Percentiles rank a stretch among this genome's conserved stretches.
Conservation (phyloP, 441 rosid species). For the Mallotus repandus region DNA sequence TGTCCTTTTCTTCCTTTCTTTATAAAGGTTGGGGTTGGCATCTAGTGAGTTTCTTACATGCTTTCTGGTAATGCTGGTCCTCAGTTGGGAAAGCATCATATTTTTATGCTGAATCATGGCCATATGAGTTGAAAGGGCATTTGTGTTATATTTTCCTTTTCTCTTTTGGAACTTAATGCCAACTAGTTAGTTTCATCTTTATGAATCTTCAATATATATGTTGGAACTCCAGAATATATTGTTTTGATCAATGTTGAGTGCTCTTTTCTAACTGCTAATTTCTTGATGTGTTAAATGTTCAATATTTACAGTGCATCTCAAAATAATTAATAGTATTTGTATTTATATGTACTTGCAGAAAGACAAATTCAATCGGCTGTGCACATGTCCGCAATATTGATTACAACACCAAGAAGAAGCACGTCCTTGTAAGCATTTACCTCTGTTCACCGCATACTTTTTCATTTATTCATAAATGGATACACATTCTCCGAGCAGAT, state of each 20-base stretch:
- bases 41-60: neutral
- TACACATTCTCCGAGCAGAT: neutral
- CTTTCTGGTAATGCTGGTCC: neutral
- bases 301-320: neutral
- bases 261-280: constrained; percentile 12
- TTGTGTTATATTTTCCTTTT: neutral
- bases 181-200: no score
- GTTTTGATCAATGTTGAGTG: neutral
- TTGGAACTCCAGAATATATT: neutral
- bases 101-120: neutral
- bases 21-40: neutral
- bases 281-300: neutral
- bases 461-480: neutral
- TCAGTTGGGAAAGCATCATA: neutral
- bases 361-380: constrained; percentile 63
- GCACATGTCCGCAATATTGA: constrained; percentile 65
- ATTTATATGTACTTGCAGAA: constrained; percentile 43
- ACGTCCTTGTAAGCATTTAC: constrained; percentile 60
- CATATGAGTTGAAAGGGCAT: neutral
- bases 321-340: neutral
- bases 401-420: constrained; percentile 61
- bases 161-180: neutral
- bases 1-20: neutral
- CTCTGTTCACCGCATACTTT: neutral
- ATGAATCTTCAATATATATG: neutral